Evolutionary conservation across 75 land plant species (phyloP), one percentile per base, ranked within the genome.

Genomic region (Sequoia sempervirens): DNA sequence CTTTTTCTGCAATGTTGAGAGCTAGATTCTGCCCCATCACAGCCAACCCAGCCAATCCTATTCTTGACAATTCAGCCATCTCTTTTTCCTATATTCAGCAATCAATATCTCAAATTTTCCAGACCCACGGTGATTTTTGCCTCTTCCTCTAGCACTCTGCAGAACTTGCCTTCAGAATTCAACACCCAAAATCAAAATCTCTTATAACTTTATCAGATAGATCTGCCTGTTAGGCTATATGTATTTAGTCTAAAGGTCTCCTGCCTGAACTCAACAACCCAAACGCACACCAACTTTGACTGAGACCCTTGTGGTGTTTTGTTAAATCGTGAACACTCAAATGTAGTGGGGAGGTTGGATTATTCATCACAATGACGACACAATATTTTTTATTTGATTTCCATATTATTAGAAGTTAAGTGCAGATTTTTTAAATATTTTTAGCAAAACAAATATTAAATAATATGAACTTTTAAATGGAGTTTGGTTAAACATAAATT

Each of bases 21-120:
- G 95, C 94, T 43, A 93, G 87, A 72, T 93, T 93, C 69, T 93
- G 94, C 38, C 95, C 95, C 95, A 93, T 93, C 41, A 93, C 95
- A 53, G 94, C 95, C 66, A 93, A 86, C 3, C 95, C 95, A 47
- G 89, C 94, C 69, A 93, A 89, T 61, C 95, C 94, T 43, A 93
- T 91, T 84, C 94, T 88, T 66, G 93, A 83, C 64, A 74, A 83
- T 15, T 69, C 70, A 45, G 84, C 82, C 87, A 82, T 85, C 66
- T 52, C 79, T 32, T 34, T 36, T 75, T 38, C 30, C 0, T 20
- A 1, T 75, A 15, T 30, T 56, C 66, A 61, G n/a, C n/a, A 6
- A 61, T 61, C n/a, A 23, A 23, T 61, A 61, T 7, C 66, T 61
- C 28, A 61, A 61, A 23, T 61, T 61, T 61, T 6, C 1, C 7